These are phyloP conservation scores for Exophiala dermatitidis DNA, from an alignment of 2,329 filamentous ascomycete genomes.

Conservation along the genomic window DNA sequence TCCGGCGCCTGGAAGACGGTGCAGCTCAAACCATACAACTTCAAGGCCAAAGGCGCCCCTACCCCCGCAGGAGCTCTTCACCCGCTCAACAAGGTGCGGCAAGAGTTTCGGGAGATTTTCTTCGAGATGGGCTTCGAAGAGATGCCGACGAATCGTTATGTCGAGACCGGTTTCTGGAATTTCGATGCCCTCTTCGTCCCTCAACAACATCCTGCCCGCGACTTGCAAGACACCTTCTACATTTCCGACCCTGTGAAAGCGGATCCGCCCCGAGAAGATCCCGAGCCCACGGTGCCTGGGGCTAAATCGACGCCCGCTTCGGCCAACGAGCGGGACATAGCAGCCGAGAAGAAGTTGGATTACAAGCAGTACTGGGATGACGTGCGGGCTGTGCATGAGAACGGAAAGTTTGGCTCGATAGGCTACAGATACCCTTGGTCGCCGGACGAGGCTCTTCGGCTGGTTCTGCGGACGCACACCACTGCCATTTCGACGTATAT, in stretches of 20 bases:
- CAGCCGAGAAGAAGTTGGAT: slow-evolving; percentile 46
- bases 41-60: slow-evolving; percentile 57
- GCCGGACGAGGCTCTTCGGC: slow-evolving; percentile 72
- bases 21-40: slow-evolving; percentile 78
- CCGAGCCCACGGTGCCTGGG: slow-evolving; percentile 38
- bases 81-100: slow-evolving; percentile 81
- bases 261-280: slow-evolving; percentile 57
- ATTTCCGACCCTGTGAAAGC: slow-evolving; percentile 79
- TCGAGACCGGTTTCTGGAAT: slow-evolving; percentile 98
- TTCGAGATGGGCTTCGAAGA: slow-evolving; percentile 98
- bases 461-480: slow-evolving; percentile 93
- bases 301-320: slow-evolving; percentile 38
- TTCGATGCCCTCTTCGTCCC: slow-evolving; percentile 95
- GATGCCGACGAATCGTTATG: slow-evolving; percentile 90
- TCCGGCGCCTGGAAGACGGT: slow-evolving; percentile 86
- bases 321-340: slow-evolving; percentile 49
- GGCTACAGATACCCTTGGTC: slow-evolving; percentile 95
- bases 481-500: slow-evolving; percentile 87
- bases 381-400: slow-evolving; percentile 76
- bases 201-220: slow-evolving; percentile 93
- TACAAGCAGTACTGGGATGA: slow-evolving; percentile 86
- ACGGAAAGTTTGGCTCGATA: slow-evolving; percentile 87
- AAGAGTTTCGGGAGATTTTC: slow-evolving; percentile 96
- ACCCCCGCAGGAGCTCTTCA: slow-evolving; percentile 46
- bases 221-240: slow-evolving; percentile 98